Base-by-base conservation (phyloP, 352 stramenopile species). In the Pythium utonaiense region DNA sequence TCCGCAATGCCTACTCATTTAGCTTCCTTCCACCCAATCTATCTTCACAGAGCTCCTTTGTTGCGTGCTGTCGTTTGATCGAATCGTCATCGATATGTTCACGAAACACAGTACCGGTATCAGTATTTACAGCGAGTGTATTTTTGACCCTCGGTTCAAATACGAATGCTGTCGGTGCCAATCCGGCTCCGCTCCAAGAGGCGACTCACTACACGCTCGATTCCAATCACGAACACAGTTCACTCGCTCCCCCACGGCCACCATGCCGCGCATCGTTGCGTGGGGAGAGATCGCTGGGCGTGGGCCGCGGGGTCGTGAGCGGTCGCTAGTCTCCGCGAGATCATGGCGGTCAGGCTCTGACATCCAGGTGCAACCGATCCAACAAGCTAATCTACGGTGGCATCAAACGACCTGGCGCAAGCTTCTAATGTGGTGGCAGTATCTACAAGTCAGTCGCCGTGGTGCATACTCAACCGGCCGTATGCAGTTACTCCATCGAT, bases 361-460 rank as follows among this genome's bases (percentile, higher is more conserved):
- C 38, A 27, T 45, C 3, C 28, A 33, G 9, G n/a, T 45, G 2
- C 38, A 45, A 19, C 38, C 38, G 2, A 45, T 45, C 4, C 14
- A n/a, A 3, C 17, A 45, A 45, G 17, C 19, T 8, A 3, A 45
- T 4, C 36, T 50, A 13, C 31, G 22, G 10, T 51, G 22, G 22
- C 25, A 21, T 6, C 22, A 16, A 16, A 10, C 12, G 22, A 51
- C 24, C 6, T 30, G 22, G 44, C 6, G 27, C 21, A 34, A 22
- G 6, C 44, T 57, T 5, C 25, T 48, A 10, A 6, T 19, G 1
- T 16, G 56, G 19, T 69, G 62, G 62, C 36, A 57, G 42, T 8
- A 21, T 9, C 41, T 64, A 12, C 62, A 69, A 60, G 62, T 69
- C 22, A 64, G 62, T 31, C 62, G 56, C 8, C 50, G 54, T 5